Evolutionary conservation across 169 alveolate genomes (phyloP).

Genomic region (Neospora caninum): DNA sequence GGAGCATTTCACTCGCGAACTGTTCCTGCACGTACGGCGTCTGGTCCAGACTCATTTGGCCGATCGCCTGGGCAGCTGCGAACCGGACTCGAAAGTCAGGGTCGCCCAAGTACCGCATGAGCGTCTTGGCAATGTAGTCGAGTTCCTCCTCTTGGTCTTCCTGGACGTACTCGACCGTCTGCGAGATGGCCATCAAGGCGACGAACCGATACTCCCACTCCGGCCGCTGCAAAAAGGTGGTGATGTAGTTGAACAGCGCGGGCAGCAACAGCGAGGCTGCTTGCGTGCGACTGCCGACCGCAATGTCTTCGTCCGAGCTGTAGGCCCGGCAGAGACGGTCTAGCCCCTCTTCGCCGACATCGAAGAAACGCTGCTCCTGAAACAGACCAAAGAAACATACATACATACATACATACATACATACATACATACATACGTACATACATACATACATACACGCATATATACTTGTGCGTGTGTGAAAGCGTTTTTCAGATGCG

Average conservation of each 20-base stretch:
- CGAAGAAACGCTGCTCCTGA: conserved; percentile 65
- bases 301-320: not conserved
- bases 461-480: no score
- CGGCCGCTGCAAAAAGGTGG: not conserved
- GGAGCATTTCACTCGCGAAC: conserved; percentile 70
- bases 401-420: not conserved
- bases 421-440: no score
- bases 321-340: conserved; percentile 63
- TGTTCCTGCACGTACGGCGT: conserved; percentile 88
- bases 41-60: conserved; percentile 91
- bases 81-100: conserved; percentile 88
- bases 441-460: no score
- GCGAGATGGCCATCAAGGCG: conserved; percentile 60
- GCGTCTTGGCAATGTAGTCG: conserved; percentile 13
- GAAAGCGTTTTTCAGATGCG: no score
- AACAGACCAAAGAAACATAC: not conserved
- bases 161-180: conserved; percentile 52
- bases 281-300: not conserved
- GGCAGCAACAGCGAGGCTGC: conserved; percentile 19
- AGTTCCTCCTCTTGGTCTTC: conserved; percentile 58
- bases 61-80: conserved; percentile 93
- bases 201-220: conserved; percentile 52
- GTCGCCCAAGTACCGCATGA: conserved; percentile 78
- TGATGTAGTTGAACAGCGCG: not conserved
- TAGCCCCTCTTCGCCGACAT: conserved; percentile 65